Percentiles rank a stretch among this genome's conserved stretches.
These are phyloP conservation scores for Myriosclerotinia duriaeana DNA, from an alignment of 2,329 filamentous ascomycete species.

Conservation along the genomic window DNA sequence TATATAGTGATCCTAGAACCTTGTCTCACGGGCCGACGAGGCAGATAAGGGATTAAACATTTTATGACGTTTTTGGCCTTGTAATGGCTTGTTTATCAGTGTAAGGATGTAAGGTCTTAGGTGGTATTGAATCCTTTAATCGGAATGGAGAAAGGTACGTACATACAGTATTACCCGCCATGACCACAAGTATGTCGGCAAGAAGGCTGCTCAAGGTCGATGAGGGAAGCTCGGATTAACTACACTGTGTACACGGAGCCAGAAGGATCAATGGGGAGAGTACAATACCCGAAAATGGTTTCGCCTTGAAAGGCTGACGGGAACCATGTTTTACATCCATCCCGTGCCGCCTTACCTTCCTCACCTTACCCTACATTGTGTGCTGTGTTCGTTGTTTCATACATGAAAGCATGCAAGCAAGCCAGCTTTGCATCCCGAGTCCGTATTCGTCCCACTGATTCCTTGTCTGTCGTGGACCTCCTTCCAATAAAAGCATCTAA, in stretches of 20 bases:
- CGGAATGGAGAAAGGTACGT: background rate
- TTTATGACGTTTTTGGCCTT: constrained; percentile 7
- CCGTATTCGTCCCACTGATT: background rate
- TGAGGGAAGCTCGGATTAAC: constrained; percentile 3
- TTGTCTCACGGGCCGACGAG: background rate
- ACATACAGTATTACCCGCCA: background rate
- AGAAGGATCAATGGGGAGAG: background rate
- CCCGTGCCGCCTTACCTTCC: constrained; percentile 7
- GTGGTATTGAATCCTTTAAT: background rate
- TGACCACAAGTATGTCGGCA: background rate
- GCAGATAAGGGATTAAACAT: background rate
- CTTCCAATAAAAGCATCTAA: background rate
- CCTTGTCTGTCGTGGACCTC: background rate
- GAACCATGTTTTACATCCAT: constrained; percentile 9
- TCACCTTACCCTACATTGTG: background rate
- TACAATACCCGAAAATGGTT: background rate
- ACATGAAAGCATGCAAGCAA: constrained; percentile 11
- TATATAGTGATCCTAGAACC: background rate
- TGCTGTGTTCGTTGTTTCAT: background rate
- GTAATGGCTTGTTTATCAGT: no score
- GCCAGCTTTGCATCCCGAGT: constrained; percentile 15
- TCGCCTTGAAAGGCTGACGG: constrained; percentile 24
- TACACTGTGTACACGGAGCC: background rate
- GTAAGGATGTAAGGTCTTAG: background rate
- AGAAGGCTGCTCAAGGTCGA: background rate